A percentile compares a stretch with the other conserved stretches of the same genome.
phyloP scores from a whole-genome alignment of 2,329 filamentous ascomycete species.

The Emergomyces pasteurianus region DNA sequence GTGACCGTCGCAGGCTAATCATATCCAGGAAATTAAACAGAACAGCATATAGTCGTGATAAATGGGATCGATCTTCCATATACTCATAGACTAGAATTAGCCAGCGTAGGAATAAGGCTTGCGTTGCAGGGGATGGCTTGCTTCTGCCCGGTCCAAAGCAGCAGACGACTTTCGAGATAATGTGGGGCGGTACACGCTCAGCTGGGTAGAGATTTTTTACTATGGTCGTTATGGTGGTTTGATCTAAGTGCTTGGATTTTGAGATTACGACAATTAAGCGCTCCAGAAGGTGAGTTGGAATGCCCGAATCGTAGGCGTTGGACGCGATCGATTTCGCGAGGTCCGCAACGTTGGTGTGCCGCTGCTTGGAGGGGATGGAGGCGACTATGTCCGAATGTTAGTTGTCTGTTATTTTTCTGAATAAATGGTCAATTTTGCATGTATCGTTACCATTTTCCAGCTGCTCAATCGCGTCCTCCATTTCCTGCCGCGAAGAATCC shows the following conservation, averaged over 20 bases:
- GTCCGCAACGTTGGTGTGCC: constrained; percentile 49
- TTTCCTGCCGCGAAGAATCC: neutral
- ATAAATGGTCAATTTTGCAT: neutral
- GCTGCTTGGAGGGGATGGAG: constrained; percentile 49
- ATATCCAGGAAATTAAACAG: constrained; percentile 76
- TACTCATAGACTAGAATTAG: constrained; percentile 63
- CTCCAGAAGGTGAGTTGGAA: constrained; percentile 48
- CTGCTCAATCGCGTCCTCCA: constrained; percentile 11
- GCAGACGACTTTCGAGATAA: constrained; percentile 55
- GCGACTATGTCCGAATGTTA: constrained; percentile 20
- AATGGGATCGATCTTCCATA: constrained; percentile 48
- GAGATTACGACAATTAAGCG: constrained; percentile 57
- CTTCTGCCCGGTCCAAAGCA: constrained; percentile 64
- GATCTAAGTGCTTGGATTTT: constrained; percentile 57
- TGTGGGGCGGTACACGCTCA: constrained; percentile 47
- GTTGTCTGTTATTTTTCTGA: neutral
- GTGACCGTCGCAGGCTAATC: constrained; percentile 54
- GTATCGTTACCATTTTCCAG: constrained; percentile 11
- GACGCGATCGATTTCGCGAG: constrained; percentile 52
- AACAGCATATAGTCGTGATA: constrained; percentile 61
- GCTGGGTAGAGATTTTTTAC: constrained; percentile 66
- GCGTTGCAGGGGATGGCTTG: constrained; percentile 60
- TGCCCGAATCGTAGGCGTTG: constrained; percentile 55
- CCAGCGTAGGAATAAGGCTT: constrained; percentile 65
- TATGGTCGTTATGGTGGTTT: constrained; percentile 57